These are phyloP conservation scores for Irpex sp. DNA, from an alignment of 1,284 basidiomycete species.

Conservation along the genomic window DNA sequence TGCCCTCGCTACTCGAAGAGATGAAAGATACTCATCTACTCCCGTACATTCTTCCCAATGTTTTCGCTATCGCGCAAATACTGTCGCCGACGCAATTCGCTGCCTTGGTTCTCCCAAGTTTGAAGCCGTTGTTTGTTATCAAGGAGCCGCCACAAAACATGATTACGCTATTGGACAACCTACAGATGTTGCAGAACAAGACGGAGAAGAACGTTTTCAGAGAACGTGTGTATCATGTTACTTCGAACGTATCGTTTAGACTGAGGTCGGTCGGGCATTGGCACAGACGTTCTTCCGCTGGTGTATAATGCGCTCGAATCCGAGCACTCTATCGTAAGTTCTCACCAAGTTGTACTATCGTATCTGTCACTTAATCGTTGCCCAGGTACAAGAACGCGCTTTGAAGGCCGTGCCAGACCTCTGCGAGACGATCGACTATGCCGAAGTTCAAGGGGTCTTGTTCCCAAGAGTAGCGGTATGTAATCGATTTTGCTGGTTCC, in stretches of 20 bases:
- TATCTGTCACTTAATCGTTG: slow-evolving; percentile 14
- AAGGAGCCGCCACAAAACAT: slow-evolving; percentile 98
- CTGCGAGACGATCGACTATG: slow-evolving; percentile 92
- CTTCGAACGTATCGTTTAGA: background rate
- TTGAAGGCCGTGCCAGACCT: slow-evolving; percentile 83
- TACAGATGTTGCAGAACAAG: slow-evolving; percentile 86
- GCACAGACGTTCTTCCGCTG: slow-evolving; percentile 84
- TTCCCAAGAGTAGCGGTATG: slow-evolving; percentile 84
- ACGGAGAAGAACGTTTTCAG: slow-evolving; percentile 85
- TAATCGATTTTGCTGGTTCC: slow-evolving; percentile 25
- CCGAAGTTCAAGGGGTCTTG: slow-evolving; percentile 81
- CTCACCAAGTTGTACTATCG: background rate
- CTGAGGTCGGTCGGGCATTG: background rate
- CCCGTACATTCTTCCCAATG: slow-evolving; percentile 96
- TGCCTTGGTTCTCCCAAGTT: slow-evolving; percentile 75
- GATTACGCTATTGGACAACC: slow-evolving; percentile 88
- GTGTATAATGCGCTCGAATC: slow-evolving; percentile 95
- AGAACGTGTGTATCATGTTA: slow-evolving; percentile 63
- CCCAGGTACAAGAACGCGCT: slow-evolving; percentile 87
- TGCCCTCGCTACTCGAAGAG: slow-evolving; percentile 96
- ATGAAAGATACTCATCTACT: slow-evolving; percentile 93
- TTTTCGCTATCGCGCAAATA: slow-evolving; percentile 86
- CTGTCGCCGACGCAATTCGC: slow-evolving; percentile 84
- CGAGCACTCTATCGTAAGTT: slow-evolving; percentile 74
- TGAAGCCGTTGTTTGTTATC: slow-evolving; percentile 87